These are phyloP conservation scores for Beta corolliflora DNA, from an alignment of 179 eudicot genomes.

Conservation along the genomic window DNA sequence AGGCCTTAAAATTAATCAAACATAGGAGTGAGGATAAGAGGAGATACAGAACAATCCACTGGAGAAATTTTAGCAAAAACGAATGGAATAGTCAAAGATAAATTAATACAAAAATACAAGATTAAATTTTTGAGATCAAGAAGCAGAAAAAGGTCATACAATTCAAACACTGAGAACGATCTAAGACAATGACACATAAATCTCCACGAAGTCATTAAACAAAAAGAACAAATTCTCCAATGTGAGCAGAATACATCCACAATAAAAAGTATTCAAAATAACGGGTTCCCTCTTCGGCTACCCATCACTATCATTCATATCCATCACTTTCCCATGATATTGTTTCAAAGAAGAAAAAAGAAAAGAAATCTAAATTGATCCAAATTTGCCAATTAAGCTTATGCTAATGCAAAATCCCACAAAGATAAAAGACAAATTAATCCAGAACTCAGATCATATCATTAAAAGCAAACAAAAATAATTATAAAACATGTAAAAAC, in stretches of 20 bases:
- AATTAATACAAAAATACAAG: not conserved
- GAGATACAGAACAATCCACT: not conserved
- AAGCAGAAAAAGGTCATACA: not conserved
- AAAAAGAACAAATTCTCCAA: not conserved
- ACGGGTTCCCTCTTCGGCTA: not conserved
- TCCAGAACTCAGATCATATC: too few relatives aligned
- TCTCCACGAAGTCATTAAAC: not conserved
- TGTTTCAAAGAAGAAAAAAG: too few relatives aligned
- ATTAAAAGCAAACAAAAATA: too few relatives aligned
- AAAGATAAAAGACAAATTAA: too few relatives aligned
- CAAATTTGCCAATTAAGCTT: too few relatives aligned
- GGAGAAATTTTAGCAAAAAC: not conserved
- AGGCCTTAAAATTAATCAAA: not conserved
- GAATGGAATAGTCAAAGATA: not conserved
- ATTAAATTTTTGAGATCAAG: conserved; percentile 21
- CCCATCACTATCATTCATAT: too few relatives aligned
- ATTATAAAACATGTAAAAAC: too few relatives aligned
- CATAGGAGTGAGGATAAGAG: not conserved
- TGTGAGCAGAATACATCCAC: not conserved
- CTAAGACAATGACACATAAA: conserved; percentile 20
- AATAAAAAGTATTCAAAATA: not conserved
- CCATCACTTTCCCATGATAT: too few relatives aligned
- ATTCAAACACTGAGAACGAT: not conserved
- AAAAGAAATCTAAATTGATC: too few relatives aligned
- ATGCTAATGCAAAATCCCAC: too few relatives aligned